Base-by-base conservation (phyloP, 2,329 filamentous ascomycete genomes). In the Trichoderma atrobrunneum region DNA sequence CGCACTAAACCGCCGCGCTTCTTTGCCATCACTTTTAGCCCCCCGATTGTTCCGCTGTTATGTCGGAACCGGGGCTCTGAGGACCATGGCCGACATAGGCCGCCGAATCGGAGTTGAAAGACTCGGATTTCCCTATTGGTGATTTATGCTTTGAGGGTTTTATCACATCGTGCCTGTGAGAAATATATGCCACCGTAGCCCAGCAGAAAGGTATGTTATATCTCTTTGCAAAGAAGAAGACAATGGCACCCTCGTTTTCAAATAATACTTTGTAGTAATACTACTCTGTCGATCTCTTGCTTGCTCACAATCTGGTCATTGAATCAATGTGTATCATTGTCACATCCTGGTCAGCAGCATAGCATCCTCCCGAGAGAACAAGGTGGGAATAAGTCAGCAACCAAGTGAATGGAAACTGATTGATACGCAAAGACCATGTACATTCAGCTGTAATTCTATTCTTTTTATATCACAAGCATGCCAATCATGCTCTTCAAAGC, bases 11-110 rank as follows among this genome's bases (percentile, higher is more conserved):
- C 57, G 28, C 59, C 43, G 39, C 39, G 39, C 54, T 61, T 30
- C 57, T 62, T 28, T 21, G 12, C 36, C 28, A 16, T 51, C 12
- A 18, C 36, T 24, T 51, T 26, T 34, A 32, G 18, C 21, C 39
- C 56, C 39, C 70, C 70, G 57, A 56, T 64, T 68, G 43, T 72
- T 69, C 64, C 71, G 71, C 34, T 21, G 26, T 28, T 24, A 18
- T 61, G 24, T 51, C 43, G 64, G 64, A 59, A 69, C 34, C 48
- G 56, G 48, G 34, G 36, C 24, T 26, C 10, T 43, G 7, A 48
- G 65, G 12, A 48, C 32, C 48, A 56, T n/a, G 48, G 51, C 60
- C 56, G 63, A 62, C 43, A n/a, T 36, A 28, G 43, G 57, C 26
- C 54, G 62, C 70, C 56, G 62, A 54, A 62, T 65, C 70, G 63